Evolutionary conservation across 495 filamentous ascomycete species (phyloP).

Genomic region (Aspergillus incahuasiensis): DNA sequence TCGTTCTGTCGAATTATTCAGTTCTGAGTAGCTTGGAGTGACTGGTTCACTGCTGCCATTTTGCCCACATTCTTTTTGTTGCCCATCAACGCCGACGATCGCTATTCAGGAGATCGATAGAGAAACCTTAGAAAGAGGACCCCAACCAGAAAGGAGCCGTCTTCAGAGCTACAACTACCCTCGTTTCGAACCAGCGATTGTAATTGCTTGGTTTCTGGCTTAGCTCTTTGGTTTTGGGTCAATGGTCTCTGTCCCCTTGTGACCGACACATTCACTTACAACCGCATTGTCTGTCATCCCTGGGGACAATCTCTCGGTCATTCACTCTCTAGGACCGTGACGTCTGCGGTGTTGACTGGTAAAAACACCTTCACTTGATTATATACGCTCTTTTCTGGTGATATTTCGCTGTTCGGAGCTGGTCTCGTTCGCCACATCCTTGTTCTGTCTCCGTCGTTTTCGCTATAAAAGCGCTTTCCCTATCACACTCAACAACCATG

Average conservation of each 20-base stretch:
- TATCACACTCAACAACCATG: constrained; percentile 9
- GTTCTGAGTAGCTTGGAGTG: constrained; percentile 17
- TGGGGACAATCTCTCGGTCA: neutral
- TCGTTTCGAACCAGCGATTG: neutral
- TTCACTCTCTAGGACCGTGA: neutral
- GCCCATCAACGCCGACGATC: constrained; percentile 22
- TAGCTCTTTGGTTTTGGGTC: neutral
- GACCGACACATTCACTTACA: neutral
- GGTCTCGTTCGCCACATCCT: constrained; percentile 19
- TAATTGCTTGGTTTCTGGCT: neutral
- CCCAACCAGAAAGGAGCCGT: neutral
- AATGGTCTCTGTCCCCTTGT: neutral
- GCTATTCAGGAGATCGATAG: constrained; percentile 7
- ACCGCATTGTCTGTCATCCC: constrained; percentile 8
- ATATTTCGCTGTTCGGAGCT: constrained; percentile 17
- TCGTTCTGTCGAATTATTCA: constrained; percentile 10
- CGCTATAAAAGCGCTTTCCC: neutral
- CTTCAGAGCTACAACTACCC: constrained; percentile 4
- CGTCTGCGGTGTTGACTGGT: neutral
- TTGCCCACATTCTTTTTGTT: constrained; percentile 41
- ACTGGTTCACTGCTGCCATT: constrained; percentile 25
- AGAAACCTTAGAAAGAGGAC: neutral
- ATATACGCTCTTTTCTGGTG: constrained; percentile 4
- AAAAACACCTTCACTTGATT: neutral
- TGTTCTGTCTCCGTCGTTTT: neutral